These are phyloP conservation scores for Sonneratia caseolaris DNA, from an alignment of 345 rosid genomes.

Conservation along the genomic window DNA sequence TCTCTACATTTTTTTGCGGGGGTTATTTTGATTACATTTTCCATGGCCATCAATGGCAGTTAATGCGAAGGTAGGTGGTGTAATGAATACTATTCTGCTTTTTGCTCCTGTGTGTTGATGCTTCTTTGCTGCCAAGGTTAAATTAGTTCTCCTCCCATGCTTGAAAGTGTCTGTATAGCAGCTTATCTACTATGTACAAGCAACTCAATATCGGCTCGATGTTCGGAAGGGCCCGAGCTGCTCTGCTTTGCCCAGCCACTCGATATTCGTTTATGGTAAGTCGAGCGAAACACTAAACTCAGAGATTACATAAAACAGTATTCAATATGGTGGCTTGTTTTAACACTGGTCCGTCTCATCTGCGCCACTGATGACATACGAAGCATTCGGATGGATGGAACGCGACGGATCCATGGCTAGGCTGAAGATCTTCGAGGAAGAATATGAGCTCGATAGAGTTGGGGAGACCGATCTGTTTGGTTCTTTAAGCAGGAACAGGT, in stretches of 20 bases:
- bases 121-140: neutral
- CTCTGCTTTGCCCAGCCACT: no score
- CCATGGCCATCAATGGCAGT: neutral
- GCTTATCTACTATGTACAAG: neutral
- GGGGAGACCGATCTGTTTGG: neutral
- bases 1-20: no score
- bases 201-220: neutral
- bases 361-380: no score
- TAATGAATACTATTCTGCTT: neutral
- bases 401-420: no score
- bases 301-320: no score
- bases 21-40: neutral
- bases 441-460: neutral
- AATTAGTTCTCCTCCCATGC: neutral
- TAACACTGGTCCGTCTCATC: no score
- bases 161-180: neutral
- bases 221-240: neutral
- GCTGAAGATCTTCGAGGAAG: neutral
- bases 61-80: conserved; percentile 3
- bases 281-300: no score
- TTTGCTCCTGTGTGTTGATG: neutral
- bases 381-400: no score
- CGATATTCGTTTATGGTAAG: no score
- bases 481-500: neutral
- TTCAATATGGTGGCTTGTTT: no score